Conservation (phyloP, 257 asterid species). For the Solanum chaucha region DNA sequence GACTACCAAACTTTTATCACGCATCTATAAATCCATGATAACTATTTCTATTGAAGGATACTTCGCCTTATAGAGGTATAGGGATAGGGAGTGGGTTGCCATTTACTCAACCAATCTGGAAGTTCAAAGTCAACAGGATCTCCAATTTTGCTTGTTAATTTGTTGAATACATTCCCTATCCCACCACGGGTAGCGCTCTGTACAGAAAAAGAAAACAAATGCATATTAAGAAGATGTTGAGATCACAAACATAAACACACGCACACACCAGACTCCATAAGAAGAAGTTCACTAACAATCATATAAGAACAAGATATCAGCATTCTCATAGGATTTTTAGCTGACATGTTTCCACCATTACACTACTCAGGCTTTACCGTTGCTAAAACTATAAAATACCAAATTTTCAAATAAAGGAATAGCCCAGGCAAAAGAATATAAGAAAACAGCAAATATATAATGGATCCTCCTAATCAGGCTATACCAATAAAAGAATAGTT, state of each 20-base stretch:
- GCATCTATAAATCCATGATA: not conserved
- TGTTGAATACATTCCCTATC: constrained; percentile 52
- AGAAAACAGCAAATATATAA: not conserved
- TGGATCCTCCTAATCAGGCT: not conserved
- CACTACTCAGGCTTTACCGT: not conserved
- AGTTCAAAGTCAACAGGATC: constrained; percentile 79
- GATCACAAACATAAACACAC: not conserved
- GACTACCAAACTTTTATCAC: not conserved
- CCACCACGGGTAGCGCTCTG: constrained; percentile 39
- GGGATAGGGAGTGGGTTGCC: constrained; percentile 56
- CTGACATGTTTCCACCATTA: not conserved
- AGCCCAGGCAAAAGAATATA: not conserved
- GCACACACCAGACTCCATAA: not conserved
- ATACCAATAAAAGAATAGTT: not conserved
- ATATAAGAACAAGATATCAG: not conserved
- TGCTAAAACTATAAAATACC: not conserved
- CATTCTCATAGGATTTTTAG: not conserved
- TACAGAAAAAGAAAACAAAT: not conserved
- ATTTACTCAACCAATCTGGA: constrained; percentile 60
- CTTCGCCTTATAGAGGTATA: constrained; percentile 77
- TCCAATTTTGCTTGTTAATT: constrained; percentile 55
- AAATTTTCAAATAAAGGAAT: not conserved
- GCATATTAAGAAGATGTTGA: not conserved
- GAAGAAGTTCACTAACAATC: not conserved
- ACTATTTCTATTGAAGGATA: constrained; percentile 38